Base-by-base conservation (phyloP, 345 rosid genomes). In the Kandelia obovata region DNA sequence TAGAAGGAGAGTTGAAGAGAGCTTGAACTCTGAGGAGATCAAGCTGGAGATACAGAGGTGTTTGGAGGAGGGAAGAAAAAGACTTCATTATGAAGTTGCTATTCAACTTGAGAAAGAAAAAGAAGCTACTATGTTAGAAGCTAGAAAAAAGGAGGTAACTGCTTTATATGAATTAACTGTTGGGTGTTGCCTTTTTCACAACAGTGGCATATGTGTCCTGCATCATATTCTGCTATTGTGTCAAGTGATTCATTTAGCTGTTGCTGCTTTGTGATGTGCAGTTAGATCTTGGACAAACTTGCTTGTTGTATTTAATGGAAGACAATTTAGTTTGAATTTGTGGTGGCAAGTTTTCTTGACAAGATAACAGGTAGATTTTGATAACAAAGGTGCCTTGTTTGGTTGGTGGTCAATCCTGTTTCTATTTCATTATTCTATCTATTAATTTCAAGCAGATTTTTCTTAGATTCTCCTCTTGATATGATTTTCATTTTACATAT, bases 21-120 rank as follows among this genome's bases (percentile, higher is more conserved):
- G 90, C 61, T 88, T 95, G 79, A 91, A 81, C 64, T 77, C 86
- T 19, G 89, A 83, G 68, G 96, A 84, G 77, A 83, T 88, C 69
- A 83, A 84, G 81, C 51, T 66, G 79, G 93, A 92, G 80, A 81
- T 95, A 73, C 80, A 79, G 73, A 85, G 66, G 46, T 81, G 83
- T 34, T 53, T 95, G 76, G 98, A 90, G 77, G 97, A 83, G 70
- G 97, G 98, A 39, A 73, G 96, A 73, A 90, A 73, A 80, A 86
- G 83, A 78, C 83, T 88, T 67, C 62, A 55, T 11, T 84, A 83
- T 73, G 97, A 95, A 85, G 97, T 95, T 64, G 83, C 79, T 9
- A 78, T 74, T 77, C 94, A 90, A 71, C 97, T 95, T 75, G 89
- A 86, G 83, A 92, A 81, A 73, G 96, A 95, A 72, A 95, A 87